A percentile compares a stretch with the other conserved stretches of the same genome.
Evolutionary conservation across 768 basidiomycete species (phyloP).

Genomic region (Floccularia luteovirens): DNA sequence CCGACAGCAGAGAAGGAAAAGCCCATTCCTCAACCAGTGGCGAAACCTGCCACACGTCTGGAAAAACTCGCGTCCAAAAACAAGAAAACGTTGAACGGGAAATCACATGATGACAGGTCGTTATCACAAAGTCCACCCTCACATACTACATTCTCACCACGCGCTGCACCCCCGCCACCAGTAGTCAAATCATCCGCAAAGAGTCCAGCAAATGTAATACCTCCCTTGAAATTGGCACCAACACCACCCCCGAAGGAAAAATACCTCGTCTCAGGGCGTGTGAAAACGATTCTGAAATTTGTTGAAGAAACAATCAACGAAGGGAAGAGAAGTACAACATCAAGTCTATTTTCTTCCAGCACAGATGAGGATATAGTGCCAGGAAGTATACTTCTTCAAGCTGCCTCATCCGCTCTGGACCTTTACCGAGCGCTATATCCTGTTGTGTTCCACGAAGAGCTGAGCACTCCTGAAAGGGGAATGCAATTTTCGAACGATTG

Average conservation of each 20-base stretch:
- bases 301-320: conserved; percentile 62
- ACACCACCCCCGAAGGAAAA: conserved; percentile 34
- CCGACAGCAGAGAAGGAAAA: no score
- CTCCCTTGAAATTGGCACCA: conserved; percentile 15
- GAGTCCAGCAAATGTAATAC: conserved; percentile 15
- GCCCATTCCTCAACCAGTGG: conserved; percentile 21
- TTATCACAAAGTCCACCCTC: conserved; percentile 10
- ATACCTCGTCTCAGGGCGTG: conserved; percentile 53
- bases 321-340: conserved; percentile 53
- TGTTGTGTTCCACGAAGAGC: conserved; percentile 39
- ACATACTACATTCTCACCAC: conserved; percentile 12
- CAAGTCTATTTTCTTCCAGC: conserved; percentile 39
- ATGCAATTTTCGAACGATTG: conserved; percentile 85
- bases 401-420: conserved; percentile 63
- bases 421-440: conserved; percentile 78
- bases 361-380: conserved; percentile 25
- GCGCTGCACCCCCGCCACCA: conserved; percentile 9
- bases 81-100: conserved; percentile 34
- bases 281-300: conserved; percentile 43
- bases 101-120: conserved; percentile 6
- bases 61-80: conserved; percentile 50
- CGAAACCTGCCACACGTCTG: conserved; percentile 50
- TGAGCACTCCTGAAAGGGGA: conserved; percentile 42
- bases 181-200: conserved; percentile 4
- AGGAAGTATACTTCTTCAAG: conserved; percentile 51